Base-by-base conservation (phyloP, 2,329 filamentous ascomycete genomes). In the Pseudogymnoascus sp. region DNA sequence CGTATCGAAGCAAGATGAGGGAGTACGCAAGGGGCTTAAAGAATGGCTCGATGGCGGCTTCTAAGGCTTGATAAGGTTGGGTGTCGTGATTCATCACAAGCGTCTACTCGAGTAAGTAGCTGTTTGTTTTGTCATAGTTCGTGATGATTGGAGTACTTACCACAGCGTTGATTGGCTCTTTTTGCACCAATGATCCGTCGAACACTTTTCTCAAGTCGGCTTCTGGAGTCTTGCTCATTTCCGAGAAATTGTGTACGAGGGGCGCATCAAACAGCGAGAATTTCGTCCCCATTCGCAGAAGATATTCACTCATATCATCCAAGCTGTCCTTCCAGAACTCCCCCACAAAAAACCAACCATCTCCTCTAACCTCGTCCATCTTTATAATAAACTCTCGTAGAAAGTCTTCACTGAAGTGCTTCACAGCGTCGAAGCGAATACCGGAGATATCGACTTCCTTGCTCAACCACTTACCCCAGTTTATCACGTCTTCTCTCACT, bases 21-120 rank as follows among this genome's bases (percentile, higher is more conserved):
- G 87, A 77, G 72, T 91, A 90, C 11, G 88, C 89, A 14, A 91
- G 78, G 0, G 87, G 82, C 73, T 90, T 90, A 77, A 91, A 89
- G 75, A 83, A 87, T 25, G 80, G 78, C 63, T 84, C 80, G 42
- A 91, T 83, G 1, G 82, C 82, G 0, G 85, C 79, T 69, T 83
- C 85, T 46, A 87, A 78, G 1, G 84, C 81, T 72, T 88, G 86
- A 34, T 85, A 84, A 36, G 82, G 77, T 77, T 84, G 83, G 0
- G 88, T 90, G 71, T 91, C 88, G 75, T 90, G 88, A 73, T 89
- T 90, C 74, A 84, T 85, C 1, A 90, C 86, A 3, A 90, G 80
- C 0, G 87, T 90, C 74, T 83, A 49, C 11, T 18, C 25, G 59
- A 6, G 21, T 43, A 25, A 49, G 61, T 40, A 62, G 21, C 23